Base-by-base conservation (phyloP, 305 asterid genomes). In the Fraxinus albicans region DNA sequence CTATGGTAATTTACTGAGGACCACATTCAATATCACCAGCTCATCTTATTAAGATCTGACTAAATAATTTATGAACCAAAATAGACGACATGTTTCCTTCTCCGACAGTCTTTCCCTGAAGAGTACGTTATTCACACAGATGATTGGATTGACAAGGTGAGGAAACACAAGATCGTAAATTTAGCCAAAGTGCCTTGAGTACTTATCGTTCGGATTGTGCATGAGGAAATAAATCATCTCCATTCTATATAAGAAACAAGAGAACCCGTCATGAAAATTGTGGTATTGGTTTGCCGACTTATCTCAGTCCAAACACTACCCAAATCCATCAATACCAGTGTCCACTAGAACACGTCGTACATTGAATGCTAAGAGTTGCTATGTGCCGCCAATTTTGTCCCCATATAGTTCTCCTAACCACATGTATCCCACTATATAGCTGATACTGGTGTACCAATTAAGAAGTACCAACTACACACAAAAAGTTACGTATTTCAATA, bases 401-500 rank as follows among this genome's bases (percentile, higher is more conserved):
- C 75, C 55, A 44, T 3, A 23, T 15, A 23, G 2, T 77, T 35
- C 19, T 60, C 82, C 82, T 50, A 78, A 78, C 83, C 82, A 83
- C 76, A 50, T 83, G 50, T 53, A 50, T 42, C 79, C 74, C 47
- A 58, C 23, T 1, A 27, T 50, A 47, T 33, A 34, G 63, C n/a
- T 38, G 74, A 25, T 25, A 25, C 65, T 19, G n/a, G n/a, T 53
- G 65, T 53, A 21, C 65, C 8, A 69, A 75, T 76, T 17, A 76
- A 83, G 33, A 47, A n/a, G 4, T 31, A 33, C 13, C 13, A 27
- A 72, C 78, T 76, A 77, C 73, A 27, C 40, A 79, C 65, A 35
- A n/a, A 6, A 75, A 38, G 17, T 75, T 42, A 10, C 73, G 15
- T 73, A 60, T 73, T 35, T 53, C 27, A 50, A 50, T 50, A 50